These are phyloP conservation scores for Populus pruinosa DNA, from an alignment of 345 rosid genomes.

Conservation along the genomic window DNA sequence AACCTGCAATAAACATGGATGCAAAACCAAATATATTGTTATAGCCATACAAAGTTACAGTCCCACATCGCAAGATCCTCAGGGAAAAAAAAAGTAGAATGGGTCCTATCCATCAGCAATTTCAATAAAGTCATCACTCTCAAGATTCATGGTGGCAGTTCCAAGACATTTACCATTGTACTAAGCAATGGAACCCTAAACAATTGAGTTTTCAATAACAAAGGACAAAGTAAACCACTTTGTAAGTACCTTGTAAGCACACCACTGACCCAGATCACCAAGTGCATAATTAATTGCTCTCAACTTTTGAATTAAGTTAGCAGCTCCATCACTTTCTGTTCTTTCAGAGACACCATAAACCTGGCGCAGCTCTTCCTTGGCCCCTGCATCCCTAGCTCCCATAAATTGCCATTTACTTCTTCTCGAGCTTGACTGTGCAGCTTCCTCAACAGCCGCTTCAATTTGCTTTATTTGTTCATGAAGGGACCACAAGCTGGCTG, in stretches of 20 bases:
- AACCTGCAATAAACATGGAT: conserved; percentile 46
- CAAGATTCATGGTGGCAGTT: too few species aligned
- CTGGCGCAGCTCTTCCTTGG: conserved; percentile 88
- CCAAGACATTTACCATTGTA: too few species aligned
- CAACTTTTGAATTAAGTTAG: conserved; percentile 87
- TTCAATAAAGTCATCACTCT: neutral
- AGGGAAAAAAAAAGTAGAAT: neutral
- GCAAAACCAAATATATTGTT: neutral
- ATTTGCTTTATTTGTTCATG: conserved; percentile 91
- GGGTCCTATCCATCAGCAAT: neutral
- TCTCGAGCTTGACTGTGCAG: conserved; percentile 81
- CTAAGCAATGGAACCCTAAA: too few species aligned
- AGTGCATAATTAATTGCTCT: conserved; percentile 92
- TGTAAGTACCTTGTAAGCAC: conserved; percentile 82
- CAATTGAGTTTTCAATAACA: neutral
- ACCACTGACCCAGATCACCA: conserved; percentile 97
- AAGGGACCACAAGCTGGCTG: conserved; percentile 91
- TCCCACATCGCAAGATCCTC: neutral
- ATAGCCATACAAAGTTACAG: neutral
- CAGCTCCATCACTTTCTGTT: conserved; percentile 98
- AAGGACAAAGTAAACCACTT: conserved; percentile 3
- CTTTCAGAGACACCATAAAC: conserved; percentile 97
- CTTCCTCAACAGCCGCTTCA: conserved; percentile 85
- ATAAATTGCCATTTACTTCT: conserved; percentile 98
- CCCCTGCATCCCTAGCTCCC: conserved; percentile 99